Conservation (phyloP, 2,329 filamentous ascomycete species). For the Fusarium mundagurra region DNA sequence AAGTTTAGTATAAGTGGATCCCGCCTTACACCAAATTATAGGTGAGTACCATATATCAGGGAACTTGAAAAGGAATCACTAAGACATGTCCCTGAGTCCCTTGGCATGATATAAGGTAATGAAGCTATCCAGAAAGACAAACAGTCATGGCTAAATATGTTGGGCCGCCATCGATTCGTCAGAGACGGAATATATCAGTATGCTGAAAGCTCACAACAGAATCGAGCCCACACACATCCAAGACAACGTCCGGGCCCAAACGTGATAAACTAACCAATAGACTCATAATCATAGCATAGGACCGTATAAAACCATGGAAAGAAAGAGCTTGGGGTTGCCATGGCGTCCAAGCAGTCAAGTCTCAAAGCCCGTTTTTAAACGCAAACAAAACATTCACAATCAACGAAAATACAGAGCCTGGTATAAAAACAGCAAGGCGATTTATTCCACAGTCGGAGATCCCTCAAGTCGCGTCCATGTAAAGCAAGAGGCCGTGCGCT, state of each 20-base stretch:
- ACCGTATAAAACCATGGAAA: background rate
- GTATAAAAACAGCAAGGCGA: slow-evolving; percentile 12
- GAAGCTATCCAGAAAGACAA: background rate
- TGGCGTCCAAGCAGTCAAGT: background rate
- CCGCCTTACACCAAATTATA: background rate
- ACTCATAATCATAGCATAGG: no score
- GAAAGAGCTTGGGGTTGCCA: background rate
- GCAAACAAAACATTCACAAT: background rate
- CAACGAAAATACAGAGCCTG: background rate
- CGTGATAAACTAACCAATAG: background rate
- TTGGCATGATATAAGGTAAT: background rate
- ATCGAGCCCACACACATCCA: background rate
- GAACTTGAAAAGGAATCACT: background rate
- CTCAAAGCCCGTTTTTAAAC: background rate
- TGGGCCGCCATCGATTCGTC: background rate
- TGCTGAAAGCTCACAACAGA: background rate
- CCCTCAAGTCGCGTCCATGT: slow-evolving; percentile 26
- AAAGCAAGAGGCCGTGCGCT: slow-evolving; percentile 31
- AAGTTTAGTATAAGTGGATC: slow-evolving; percentile 6
- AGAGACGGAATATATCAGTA: background rate
- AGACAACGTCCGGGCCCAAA: background rate
- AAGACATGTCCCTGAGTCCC: background rate
- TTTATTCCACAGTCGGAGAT: slow-evolving; percentile 41
- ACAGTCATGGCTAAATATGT: background rate
- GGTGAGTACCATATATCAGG: background rate